These are phyloP conservation scores for Avicennia marina DNA, from an alignment of 257 asterid species.

Conservation along the genomic window DNA sequence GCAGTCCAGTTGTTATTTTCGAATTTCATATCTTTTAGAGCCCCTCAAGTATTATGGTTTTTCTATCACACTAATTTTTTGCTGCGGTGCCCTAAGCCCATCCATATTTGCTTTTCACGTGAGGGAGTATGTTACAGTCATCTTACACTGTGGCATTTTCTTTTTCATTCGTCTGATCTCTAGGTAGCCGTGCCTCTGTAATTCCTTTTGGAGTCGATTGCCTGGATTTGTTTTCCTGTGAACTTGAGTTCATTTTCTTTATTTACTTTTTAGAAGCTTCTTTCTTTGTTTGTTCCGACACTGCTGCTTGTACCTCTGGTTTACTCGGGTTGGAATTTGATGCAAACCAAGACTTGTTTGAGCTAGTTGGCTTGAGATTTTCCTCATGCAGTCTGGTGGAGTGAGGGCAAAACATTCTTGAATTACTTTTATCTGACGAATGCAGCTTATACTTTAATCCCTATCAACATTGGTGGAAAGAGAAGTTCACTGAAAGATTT, in stretches of 20 bases:
- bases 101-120: conserved; percentile 6
- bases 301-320: not conserved
- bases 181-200: conserved; percentile 2
- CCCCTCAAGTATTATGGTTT: not conserved
- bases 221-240: not conserved
- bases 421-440: conserved; percentile 63
- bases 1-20: conserved; percentile 1
- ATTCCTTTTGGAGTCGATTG: not conserved
- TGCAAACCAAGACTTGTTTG: not conserved
- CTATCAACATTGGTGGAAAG: conserved; percentile 70
- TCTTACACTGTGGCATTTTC: not conserved
- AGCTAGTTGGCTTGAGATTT: conserved; percentile 22
- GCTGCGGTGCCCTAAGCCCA: not conserved
- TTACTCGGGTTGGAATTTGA: conserved; percentile 8
- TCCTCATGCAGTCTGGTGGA: conserved; percentile 22
- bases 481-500: conserved; percentile 79
- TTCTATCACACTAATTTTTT: not conserved
- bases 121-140: conserved; percentile 2
- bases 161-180: not conserved
- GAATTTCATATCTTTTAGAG: not conserved
- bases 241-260: conserved; percentile 1
- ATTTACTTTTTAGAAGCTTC: not conserved
- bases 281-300: not conserved
- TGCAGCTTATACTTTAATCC: conserved; percentile 76
- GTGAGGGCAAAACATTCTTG: conserved; percentile 48